phyloP scores from a whole-genome alignment of 2,329 filamentous ascomycete species.

The Helotiales sp. region DNA sequence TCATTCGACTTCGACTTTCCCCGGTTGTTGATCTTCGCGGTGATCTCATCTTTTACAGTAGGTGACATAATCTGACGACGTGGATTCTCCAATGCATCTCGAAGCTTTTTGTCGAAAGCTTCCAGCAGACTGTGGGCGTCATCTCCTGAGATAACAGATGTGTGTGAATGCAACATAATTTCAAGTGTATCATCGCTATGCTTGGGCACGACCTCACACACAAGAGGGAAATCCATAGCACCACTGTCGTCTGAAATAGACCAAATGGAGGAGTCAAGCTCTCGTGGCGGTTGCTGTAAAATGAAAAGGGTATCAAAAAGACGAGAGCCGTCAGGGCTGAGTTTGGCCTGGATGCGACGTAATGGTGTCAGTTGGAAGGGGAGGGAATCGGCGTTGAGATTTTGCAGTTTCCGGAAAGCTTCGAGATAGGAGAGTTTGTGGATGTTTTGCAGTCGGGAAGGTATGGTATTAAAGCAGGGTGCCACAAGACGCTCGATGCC shows the following conservation, averaged over 20 bases:
- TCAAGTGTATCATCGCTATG: slow-evolving; percentile 55
- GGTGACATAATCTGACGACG: slow-evolving; percentile 37
- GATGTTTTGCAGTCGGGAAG: slow-evolving; percentile 66
- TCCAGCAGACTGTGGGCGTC: slow-evolving; percentile 32
- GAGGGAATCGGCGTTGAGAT: slow-evolving; percentile 63
- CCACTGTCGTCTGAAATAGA: slow-evolving; percentile 60
- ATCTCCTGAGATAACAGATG: slow-evolving; percentile 44
- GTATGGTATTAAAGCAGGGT: slow-evolving; percentile 91
- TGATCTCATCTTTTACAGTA: slow-evolving; percentile 31
- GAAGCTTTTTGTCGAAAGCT: slow-evolving; percentile 34
- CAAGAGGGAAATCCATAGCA: slow-evolving; percentile 76
- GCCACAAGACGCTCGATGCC: slow-evolving; percentile 76
- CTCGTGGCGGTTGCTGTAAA: slow-evolving; percentile 68
- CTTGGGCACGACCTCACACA: slow-evolving; percentile 74
- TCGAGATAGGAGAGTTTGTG: slow-evolving; percentile 52
- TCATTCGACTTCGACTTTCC: background rate
- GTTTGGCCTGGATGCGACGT: slow-evolving; percentile 67
- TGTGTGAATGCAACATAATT: slow-evolving; percentile 67
- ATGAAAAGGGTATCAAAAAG: slow-evolving; percentile 85
- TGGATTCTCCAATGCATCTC: slow-evolving; percentile 37
- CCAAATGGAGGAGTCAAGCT: slow-evolving; percentile 63
- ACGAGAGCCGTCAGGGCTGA: slow-evolving; percentile 51
- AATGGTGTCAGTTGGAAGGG: slow-evolving; percentile 77
- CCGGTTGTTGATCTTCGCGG: slow-evolving; percentile 17
- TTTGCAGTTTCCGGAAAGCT: slow-evolving; percentile 41